These are phyloP conservation scores for Dacryopinax spathularia DNA, from an alignment of 768 basidiomycete genomes.

Conservation along the genomic window DNA sequence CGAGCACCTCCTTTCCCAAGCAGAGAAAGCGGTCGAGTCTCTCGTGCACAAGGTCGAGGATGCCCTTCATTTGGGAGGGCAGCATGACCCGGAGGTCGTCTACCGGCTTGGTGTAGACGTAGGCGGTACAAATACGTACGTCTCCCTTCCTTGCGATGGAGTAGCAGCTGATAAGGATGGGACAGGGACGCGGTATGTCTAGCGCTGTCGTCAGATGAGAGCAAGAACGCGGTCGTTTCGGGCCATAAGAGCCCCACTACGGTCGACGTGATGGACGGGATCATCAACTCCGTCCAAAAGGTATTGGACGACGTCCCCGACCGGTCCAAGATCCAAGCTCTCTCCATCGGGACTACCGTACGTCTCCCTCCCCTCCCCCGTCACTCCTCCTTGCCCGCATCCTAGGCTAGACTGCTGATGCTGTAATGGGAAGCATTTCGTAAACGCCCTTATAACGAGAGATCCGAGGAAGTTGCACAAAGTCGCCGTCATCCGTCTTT, in stretches of 20 bases:
- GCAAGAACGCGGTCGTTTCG: neutral
- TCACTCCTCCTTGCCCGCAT: no score
- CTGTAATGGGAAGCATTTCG: slow-evolving; percentile 32
- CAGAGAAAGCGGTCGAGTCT: neutral
- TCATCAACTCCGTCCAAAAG: slow-evolving; percentile 35
- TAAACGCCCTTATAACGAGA: slow-evolving; percentile 47
- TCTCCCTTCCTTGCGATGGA: slow-evolving; percentile 29
- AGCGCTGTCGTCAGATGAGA: slow-evolving; percentile 14
- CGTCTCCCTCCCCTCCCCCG: neutral
- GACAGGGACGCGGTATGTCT: slow-evolving; percentile 15
- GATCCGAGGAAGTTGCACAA: slow-evolving; percentile 37
- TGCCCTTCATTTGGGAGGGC: neutral
- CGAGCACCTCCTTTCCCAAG: neutral
- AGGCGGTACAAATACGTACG: neutral
- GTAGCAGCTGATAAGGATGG: slow-evolving; percentile 19
- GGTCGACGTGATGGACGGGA: slow-evolving; percentile 42
- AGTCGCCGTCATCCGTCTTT: slow-evolving; percentile 51
- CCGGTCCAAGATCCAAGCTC: slow-evolving; percentile 30
- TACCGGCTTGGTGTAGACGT: neutral
- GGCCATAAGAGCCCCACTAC: slow-evolving; percentile 41
- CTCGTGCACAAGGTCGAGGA: neutral
- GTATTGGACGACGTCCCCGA: slow-evolving; percentile 31
- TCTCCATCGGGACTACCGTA: slow-evolving; percentile 46
- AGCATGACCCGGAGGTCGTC: neutral
- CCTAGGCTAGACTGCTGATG: no score